Conservation (phyloP, 495 filamentous ascomycete genomes). For the Tetracladium marchalianum region DNA sequence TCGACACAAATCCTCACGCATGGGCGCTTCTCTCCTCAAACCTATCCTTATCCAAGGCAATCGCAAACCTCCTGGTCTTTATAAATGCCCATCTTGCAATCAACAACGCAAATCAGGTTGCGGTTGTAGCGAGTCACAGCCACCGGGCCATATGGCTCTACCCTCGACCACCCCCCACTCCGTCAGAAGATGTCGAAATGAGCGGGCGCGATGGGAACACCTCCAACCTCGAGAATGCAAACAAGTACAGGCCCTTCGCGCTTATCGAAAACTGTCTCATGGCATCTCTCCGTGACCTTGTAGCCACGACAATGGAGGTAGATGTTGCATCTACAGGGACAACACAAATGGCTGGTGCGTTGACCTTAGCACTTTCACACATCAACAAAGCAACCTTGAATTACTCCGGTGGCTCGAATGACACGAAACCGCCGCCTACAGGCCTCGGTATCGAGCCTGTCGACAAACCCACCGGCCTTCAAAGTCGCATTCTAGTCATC, state of each 20-base stretch:
- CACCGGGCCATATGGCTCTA: constrained; percentile 84
- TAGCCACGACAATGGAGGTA: constrained; percentile 49
- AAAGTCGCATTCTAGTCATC: constrained; percentile 77
- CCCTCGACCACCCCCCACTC: constrained; percentile 35
- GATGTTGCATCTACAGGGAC: constrained; percentile 54
- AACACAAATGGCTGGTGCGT: constrained; percentile 80
- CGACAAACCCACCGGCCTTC: constrained; percentile 38
- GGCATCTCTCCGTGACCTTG: constrained; percentile 54
- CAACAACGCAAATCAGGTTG: constrained; percentile 85
- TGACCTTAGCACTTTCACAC: constrained; percentile 81
- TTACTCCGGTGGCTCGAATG: constrained; percentile 23
- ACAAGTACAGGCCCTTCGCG: constrained; percentile 90
- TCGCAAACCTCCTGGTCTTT: constrained; percentile 90
- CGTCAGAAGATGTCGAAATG: constrained; percentile 35
- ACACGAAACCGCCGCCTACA: constrained; percentile 21
- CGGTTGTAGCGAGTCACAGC: constrained; percentile 81
- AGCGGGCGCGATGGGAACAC: constrained; percentile 19
- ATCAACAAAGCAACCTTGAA: constrained; percentile 53
- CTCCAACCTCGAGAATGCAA: constrained; percentile 42
- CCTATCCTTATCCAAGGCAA: constrained; percentile 73
- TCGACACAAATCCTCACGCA: constrained; percentile 94
- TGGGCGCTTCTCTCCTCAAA: constrained; percentile 70
- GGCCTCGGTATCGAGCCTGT: constrained; percentile 16
- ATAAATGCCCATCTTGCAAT: constrained; percentile 91
- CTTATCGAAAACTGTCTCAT: constrained; percentile 73